These are phyloP conservation scores for Candida insectorum DNA, from an alignment of 805 yeast genomes.

Conservation along the genomic window DNA sequence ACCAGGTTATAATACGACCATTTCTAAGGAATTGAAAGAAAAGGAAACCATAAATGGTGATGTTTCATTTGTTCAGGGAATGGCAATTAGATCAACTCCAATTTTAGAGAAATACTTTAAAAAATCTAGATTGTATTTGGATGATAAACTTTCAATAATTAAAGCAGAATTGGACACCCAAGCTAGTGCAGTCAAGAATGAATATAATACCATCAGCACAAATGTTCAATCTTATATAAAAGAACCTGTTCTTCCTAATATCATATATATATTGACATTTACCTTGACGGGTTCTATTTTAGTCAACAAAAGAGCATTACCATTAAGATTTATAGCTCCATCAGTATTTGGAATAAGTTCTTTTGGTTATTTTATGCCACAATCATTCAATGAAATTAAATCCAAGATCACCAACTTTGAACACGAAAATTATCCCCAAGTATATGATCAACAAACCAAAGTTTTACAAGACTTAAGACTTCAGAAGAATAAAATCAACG, in stretches of 20 bases:
- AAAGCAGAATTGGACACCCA: constrained; percentile 47
- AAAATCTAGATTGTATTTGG: constrained; percentile 34
- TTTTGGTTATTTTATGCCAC: constrained; percentile 51
- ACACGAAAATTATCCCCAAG: constrained; percentile 27
- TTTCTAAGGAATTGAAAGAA: constrained; percentile 32
- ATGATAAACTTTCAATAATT: constrained; percentile 32
- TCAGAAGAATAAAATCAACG: constrained; percentile 11
- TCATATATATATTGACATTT: constrained; percentile 52
- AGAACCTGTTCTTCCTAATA: constrained; percentile 55
- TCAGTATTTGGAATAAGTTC: constrained; percentile 44
- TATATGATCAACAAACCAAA: constrained; percentile 24
- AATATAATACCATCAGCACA: constrained; percentile 26
- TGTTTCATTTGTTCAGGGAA: constrained; percentile 46
- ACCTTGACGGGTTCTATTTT: constrained; percentile 56
- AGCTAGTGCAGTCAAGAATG: constrained; percentile 45
- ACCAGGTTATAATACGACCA: constrained; percentile 45
- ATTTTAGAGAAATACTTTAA: constrained; percentile 43
- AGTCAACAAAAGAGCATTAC: constrained; percentile 44
- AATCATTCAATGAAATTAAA: constrained; percentile 35
- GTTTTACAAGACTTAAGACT: constrained; percentile 9
- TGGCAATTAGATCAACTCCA: constrained; percentile 51
- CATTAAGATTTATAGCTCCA: constrained; percentile 52
- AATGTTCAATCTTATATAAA: constrained; percentile 34
- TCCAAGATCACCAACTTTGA: constrained; percentile 23
- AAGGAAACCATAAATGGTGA: constrained; percentile 39